Base-by-base conservation (phyloP, 306 rosid genomes). In the Vigna trinervia region DNA sequence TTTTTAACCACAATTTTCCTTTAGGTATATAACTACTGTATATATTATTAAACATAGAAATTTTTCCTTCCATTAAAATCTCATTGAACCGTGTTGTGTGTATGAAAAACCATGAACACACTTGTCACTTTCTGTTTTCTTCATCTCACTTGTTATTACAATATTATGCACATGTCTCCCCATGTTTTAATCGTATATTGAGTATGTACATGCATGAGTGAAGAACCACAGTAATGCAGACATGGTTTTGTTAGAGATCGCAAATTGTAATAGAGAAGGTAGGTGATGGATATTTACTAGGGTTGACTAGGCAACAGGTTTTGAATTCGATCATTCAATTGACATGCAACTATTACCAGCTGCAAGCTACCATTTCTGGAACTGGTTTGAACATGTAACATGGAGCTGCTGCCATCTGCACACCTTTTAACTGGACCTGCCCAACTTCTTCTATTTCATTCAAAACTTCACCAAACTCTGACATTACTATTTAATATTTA, bases 381-480 rank as follows among this genome's bases (percentile, higher is more conserved):
- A 14, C 23, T 12, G 22, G 46, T 41, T 13, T n/a, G 54, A 63
- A 53, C 54, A 75, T 70, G 56, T 36, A 53, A 70, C 75, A 69
- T 36, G 63, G 22, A 43, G 11, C 11, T 53, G 70, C 9, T 65
- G 60, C 82, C 59, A 63, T 62, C 78, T 61, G 20, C 66, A 47
- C 41, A 12, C 4, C 5, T 54, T 47, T 54, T 54, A 19, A 54
- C 28, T 26, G 28, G 28, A 3, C 59, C 32, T 8, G 46, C 23
- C 0, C 53, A 32, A 12, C 36, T 45, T 45, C 74, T 34, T 8
- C 52, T 61, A 0, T 60, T 41, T 15, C 69, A 76, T 82, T 81
- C 48, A 82, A 59, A 54, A 7, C 46, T 63, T 22, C 82, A 82
- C 81, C 85, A 70, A 81, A 43, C 69, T 22, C 58, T 66, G 47